Conservation (phyloP, 2,329 filamentous ascomycete genomes). For the Hypoxylon rubiginosum region DNA sequence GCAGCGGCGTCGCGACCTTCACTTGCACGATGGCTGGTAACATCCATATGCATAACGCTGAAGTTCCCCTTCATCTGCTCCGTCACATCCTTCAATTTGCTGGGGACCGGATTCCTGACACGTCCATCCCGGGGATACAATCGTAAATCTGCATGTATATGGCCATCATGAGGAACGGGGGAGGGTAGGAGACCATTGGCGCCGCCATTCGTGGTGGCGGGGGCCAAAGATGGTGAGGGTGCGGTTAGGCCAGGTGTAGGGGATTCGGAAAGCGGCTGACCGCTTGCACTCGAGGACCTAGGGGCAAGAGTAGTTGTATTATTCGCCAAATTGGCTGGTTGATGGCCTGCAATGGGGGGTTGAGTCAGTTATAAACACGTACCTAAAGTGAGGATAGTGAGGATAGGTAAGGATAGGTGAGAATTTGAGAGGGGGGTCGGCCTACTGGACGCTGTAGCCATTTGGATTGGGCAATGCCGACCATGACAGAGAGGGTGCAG, state of each 20-base stretch:
- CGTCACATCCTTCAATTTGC: constrained; percentile 71
- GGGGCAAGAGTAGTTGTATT: constrained; percentile 39
- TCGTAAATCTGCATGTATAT: constrained; percentile 45
- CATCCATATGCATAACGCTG: constrained; percentile 72
- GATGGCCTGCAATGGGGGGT: constrained; percentile 45
- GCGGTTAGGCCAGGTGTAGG: constrained; percentile 41
- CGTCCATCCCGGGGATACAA: constrained; percentile 60
- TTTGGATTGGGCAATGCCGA: constrained; percentile 45
- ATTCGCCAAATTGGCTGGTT: constrained; percentile 48
- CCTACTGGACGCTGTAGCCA: constrained; percentile 51
- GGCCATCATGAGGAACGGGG: constrained; percentile 37
- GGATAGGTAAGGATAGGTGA: constrained; percentile 1
- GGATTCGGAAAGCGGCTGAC: constrained; percentile 44
- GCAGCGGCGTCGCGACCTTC: constrained; percentile 67
- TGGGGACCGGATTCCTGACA: constrained; percentile 70
- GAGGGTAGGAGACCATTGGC: constrained; percentile 39
- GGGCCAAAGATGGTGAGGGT: constrained; percentile 41
- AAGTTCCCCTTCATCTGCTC: constrained; percentile 71
- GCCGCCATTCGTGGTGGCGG: constrained; percentile 41
- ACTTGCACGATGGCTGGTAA: constrained; percentile 60
- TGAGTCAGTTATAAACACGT: constrained; percentile 37
- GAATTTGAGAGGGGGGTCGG: constrained; percentile 7
- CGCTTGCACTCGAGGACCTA: constrained; percentile 38
- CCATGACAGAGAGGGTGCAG: constrained; percentile 44
- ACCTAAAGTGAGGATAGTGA: not conserved